These are phyloP conservation scores for Panicum virgatum DNA, from an alignment of 202 grass and related monocot genomes.

Conservation along the genomic window DNA sequence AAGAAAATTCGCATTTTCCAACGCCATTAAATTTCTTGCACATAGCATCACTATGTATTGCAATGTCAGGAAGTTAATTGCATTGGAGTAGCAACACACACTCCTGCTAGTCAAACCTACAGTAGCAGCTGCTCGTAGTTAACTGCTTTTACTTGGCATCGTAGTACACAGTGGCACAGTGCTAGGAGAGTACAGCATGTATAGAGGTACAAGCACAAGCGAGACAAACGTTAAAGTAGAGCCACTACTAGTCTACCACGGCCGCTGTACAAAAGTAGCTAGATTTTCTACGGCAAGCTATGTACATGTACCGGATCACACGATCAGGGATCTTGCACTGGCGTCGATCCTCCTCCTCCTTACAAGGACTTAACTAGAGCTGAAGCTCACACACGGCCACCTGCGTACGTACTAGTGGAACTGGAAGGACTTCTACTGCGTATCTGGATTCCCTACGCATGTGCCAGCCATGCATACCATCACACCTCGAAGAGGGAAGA, in stretches of 20 bases:
- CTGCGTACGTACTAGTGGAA: neutral
- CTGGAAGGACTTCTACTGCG: neutral
- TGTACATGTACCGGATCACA: neutral
- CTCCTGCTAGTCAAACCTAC: slow-evolving; percentile 24
- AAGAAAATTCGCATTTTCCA: slow-evolving; percentile 43
- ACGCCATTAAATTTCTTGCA: slow-evolving; percentile 37
- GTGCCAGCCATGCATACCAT: neutral
- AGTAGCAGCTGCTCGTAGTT: neutral
- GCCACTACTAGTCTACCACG: neutral
- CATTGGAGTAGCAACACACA: neutral
- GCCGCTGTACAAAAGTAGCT: neutral
- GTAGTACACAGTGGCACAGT: neutral
- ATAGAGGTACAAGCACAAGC: neutral
- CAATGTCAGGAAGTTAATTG: slow-evolving; percentile 20
- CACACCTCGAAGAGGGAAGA: neutral
- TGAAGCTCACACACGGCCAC: neutral
- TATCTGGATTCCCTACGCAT: slow-evolving; percentile 4
- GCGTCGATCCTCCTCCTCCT: neutral
- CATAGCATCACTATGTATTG: neutral
- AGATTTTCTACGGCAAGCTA: neutral
- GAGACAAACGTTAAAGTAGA: neutral
- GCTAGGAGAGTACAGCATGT: neutral
- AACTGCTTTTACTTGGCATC: neutral
- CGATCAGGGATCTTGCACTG: neutral
- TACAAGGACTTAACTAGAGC: neutral